Conservation (phyloP, 225 moss, liverwort and hornwort genomes). For the Sphagnum tenellum region DNA sequence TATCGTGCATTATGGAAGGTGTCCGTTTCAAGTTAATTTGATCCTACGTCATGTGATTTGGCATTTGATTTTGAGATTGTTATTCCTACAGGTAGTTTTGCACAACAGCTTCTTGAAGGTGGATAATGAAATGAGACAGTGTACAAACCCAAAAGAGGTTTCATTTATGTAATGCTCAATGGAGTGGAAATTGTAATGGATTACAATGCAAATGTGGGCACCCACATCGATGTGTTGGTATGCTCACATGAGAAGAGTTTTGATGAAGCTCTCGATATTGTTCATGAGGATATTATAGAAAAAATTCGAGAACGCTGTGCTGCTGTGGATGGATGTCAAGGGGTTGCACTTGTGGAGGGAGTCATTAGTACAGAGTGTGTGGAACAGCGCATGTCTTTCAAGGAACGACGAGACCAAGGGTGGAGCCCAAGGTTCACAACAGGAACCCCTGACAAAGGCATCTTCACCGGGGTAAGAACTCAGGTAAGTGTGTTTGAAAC, state of each 20-base stretch:
- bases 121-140: not conserved
- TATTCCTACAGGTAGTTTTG: not conserved
- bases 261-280: not conserved
- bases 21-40: no score
- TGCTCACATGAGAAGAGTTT: not conserved
- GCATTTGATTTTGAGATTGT: no score
- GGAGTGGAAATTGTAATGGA: not conserved
- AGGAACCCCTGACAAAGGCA: no score
- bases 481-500: no score
- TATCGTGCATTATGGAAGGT: no score
- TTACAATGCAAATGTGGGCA: not conserved
- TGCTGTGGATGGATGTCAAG: not conserved
- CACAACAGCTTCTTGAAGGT: not conserved
- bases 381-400: not conserved
- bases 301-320: not conserved
- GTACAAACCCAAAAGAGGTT: no score
- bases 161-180: not conserved
- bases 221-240: conserved; percentile 1
- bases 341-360: conserved; percentile 1
- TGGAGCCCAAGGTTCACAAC: no score
- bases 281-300: conserved; percentile 1
- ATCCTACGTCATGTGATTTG: no score
- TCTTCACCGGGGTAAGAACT: no score
- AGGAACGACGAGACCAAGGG: not conserved
- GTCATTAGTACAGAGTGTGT: not conserved